Conservation (phyloP, 148 eudicot species). For the Diospyros kaki region DNA sequence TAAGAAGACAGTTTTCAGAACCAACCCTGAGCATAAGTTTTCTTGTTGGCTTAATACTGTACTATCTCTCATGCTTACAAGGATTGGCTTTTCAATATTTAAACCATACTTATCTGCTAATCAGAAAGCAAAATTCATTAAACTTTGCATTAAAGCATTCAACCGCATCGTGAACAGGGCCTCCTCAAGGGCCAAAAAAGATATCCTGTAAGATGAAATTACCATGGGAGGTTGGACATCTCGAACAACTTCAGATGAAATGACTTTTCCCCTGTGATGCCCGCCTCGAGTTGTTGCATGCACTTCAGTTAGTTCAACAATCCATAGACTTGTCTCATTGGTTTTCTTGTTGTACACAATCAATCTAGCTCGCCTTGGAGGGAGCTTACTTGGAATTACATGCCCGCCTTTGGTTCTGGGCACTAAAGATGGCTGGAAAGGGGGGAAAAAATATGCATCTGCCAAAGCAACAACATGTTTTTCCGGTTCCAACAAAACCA, state of each 20-base stretch:
- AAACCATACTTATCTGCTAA: slow-evolving; percentile 3
- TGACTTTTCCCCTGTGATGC: slow-evolving; percentile 81
- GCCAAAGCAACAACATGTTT: slow-evolving; percentile 79
- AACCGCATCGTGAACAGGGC: slow-evolving; percentile 14
- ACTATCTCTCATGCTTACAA: neutral
- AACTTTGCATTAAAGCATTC: slow-evolving; percentile 11
- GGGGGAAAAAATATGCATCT: slow-evolving; percentile 87
- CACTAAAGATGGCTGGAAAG: slow-evolving; percentile 69
- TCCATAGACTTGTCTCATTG: slow-evolving; percentile 78
- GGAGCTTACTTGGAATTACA: slow-evolving; percentile 68
- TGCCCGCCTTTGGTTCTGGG: slow-evolving; percentile 70
- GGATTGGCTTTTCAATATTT: neutral
- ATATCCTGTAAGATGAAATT: slow-evolving; percentile 8
- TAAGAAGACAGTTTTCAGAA: neutral
- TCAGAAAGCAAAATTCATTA: neutral
- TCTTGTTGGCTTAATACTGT: no score
- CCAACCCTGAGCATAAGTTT: neutral
- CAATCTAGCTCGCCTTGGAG: slow-evolving; percentile 75
- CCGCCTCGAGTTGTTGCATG: slow-evolving; percentile 87
- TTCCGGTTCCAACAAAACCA: slow-evolving; percentile 69
- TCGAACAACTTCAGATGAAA: slow-evolving; percentile 56
- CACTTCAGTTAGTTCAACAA: slow-evolving; percentile 71
- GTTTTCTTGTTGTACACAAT: slow-evolving; percentile 68
- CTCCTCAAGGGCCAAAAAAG: neutral
- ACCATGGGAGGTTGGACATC: slow-evolving; percentile 96